A percentile compares a stretch with the other conserved stretches of the same genome.
Conservation (phyloP, 768 basidiomycete genomes). For the Calocybe gangraenosa region DNA sequence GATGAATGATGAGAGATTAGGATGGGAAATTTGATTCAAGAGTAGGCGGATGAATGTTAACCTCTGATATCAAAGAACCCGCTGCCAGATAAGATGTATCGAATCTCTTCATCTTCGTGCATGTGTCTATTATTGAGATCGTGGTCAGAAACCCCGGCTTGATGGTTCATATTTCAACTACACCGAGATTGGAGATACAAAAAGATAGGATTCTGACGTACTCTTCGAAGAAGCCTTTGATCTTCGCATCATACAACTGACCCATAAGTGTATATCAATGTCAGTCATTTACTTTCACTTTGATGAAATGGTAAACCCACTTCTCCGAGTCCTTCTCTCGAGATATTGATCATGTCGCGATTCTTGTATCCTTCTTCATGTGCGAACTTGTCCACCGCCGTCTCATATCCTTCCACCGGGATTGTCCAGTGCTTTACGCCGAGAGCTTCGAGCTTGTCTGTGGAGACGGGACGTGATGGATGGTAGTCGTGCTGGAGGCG, state of each 20-base stretch:
- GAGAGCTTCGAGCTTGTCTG: constrained; percentile 45
- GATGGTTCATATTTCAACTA: too few species aligned
- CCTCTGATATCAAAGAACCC: constrained; percentile 93
- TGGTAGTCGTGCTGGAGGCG: constrained; percentile 74
- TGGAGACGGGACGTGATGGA: constrained; percentile 48
- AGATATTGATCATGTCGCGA: constrained; percentile 74
- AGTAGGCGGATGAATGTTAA: constrained; percentile 27
- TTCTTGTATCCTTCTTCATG: constrained; percentile 76
- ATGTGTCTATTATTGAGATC: constrained; percentile 55
- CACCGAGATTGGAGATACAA: neutral
- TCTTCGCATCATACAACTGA: constrained; percentile 73
- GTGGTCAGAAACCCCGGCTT: too few species aligned
- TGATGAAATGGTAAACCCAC: constrained; percentile 26
- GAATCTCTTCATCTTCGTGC: constrained; percentile 95
- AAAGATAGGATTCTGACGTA: constrained; percentile 29
- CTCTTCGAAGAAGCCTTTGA: constrained; percentile 85
- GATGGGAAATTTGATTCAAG: neutral
- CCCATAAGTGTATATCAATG: too few species aligned
- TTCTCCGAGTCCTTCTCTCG: constrained; percentile 76
- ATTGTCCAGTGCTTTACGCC: constrained; percentile 69
- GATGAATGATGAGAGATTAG: neutral
- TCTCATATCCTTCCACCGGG: constrained; percentile 56
- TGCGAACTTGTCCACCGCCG: constrained; percentile 59
- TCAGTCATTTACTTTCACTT: too few species aligned
- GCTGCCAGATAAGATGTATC: constrained; percentile 81